Percentiles rank a stretch among this genome's conserved stretches.
phyloP scores from a whole-genome alignment of 164 flowering plant genomes.

The Aristolochia californica region DNA sequence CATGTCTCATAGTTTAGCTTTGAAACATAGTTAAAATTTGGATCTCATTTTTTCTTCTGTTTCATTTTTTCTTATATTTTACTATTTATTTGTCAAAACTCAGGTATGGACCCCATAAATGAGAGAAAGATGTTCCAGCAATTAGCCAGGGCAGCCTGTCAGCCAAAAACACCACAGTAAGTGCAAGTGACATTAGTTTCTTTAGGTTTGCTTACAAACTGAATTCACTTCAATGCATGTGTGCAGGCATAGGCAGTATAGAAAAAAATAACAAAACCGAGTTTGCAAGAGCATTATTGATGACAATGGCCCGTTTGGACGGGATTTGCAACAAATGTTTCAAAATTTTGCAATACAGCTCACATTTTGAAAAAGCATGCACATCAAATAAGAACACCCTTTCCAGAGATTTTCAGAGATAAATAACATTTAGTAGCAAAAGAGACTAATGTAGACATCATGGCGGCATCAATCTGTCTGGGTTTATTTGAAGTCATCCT shows the following conservation, averaged over 20 bases:
- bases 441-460: too few relatives aligned
- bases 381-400: too few relatives aligned
- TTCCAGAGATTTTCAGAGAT: too few relatives aligned
- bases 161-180: conserved; percentile 92
- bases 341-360: too few relatives aligned
- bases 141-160: conserved; percentile 88
- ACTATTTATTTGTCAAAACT: background rate
- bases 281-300: background rate
- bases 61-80: background rate
- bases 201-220: background rate
- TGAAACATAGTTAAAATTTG: too few relatives aligned
- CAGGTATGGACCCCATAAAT: conserved; percentile 96
- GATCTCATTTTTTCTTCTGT: background rate
- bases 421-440: too few relatives aligned
- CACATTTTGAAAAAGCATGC: too few relatives aligned
- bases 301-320: background rate
- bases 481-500: too few relatives aligned
- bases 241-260: background rate
- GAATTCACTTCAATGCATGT: background rate
- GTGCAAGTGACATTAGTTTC: conserved; percentile 9
- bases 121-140: conserved; percentile 99
- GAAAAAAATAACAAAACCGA: background rate
- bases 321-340: too few relatives aligned
- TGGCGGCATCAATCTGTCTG: too few relatives aligned
- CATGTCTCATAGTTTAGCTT: too few relatives aligned